A percentile compares a stretch with the other conserved stretches of the same genome.
phyloP scores from a whole-genome alignment of 306 rosid species.

The Cyamopsis tetragonoloba region DNA sequence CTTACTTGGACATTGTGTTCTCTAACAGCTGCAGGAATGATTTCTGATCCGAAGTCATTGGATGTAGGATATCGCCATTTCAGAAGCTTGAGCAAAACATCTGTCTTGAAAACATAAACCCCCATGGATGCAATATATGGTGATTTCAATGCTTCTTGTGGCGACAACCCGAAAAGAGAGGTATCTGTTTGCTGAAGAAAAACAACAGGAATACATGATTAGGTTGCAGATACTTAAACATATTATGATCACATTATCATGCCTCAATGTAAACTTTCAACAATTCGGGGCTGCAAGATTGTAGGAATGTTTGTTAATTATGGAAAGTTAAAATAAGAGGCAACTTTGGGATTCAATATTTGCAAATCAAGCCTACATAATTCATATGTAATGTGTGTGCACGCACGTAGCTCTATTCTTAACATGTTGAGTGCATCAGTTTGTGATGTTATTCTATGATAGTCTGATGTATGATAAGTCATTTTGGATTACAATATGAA shows the following conservation, averaged over 20 bases:
- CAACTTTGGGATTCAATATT: background rate
- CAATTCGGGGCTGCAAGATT: background rate
- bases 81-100: slow-evolving; percentile 68
- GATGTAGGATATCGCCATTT: slow-evolving; percentile 80
- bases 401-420: too few species aligned
- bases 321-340: slow-evolving; percentile 1
- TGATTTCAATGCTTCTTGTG: slow-evolving; percentile 46
- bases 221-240: background rate
- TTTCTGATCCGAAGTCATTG: slow-evolving; percentile 94
- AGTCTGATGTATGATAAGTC: background rate
- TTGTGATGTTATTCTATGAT: background rate
- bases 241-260: slow-evolving; percentile 11
- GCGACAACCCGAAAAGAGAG: slow-evolving; percentile 60
- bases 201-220: slow-evolving; percentile 12
- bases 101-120: slow-evolving; percentile 80
- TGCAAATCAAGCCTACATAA: background rate
- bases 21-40: slow-evolving; percentile 83
- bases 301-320: background rate
- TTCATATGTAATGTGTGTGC: background rate
- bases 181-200: slow-evolving; percentile 79
- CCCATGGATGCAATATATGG: slow-evolving; percentile 97
- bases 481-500: background rate
- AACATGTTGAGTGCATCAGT: background rate
- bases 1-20: slow-evolving; percentile 81
- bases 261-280: background rate